A percentile compares a stretch with the other conserved stretches of the same genome.
phyloP scores from a whole-genome alignment of 2,329 filamentous ascomycete species.

The Ophiostoma triangulosporum region DNA sequence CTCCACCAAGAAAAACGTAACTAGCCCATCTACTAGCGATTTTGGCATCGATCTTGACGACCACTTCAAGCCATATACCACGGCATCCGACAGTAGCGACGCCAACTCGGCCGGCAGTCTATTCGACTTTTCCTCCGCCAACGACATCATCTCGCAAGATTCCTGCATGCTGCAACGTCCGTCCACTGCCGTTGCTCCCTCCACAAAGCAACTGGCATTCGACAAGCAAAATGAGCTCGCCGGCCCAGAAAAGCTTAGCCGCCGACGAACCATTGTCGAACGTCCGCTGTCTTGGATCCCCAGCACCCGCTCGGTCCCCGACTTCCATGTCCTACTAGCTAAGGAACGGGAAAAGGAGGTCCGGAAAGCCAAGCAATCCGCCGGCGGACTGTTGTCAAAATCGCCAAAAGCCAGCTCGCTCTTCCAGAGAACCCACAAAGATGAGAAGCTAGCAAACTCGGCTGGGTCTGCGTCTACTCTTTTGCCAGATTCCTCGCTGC shows the following conservation, averaged over 20 bases:
- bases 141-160: neutral
- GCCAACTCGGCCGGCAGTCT: neutral
- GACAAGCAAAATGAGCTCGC: slow-evolving; percentile 11
- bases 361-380: neutral
- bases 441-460: slow-evolving; percentile 2
- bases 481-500: neutral
- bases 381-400: neutral
- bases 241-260: slow-evolving; percentile 21
- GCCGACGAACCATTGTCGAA: slow-evolving; percentile 34
- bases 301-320: slow-evolving; percentile 28
- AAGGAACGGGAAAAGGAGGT: slow-evolving; percentile 14
- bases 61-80: neutral
- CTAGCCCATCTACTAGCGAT: neutral
- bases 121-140: neutral
- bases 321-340: slow-evolving; percentile 21
- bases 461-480: slow-evolving; percentile 1
- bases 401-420: neutral
- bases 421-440: neutral
- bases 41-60: slow-evolving; percentile 2
- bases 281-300: slow-evolving; percentile 40
- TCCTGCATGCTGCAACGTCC: neutral
- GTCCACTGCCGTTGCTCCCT: neutral
- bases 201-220: neutral
- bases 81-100: neutral
- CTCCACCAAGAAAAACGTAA: neutral